Percentiles rank a stretch among this genome's conserved stretches.
phyloP scores from a whole-genome alignment of 257 asterid species.

The Nicotiana attenuata region DNA sequence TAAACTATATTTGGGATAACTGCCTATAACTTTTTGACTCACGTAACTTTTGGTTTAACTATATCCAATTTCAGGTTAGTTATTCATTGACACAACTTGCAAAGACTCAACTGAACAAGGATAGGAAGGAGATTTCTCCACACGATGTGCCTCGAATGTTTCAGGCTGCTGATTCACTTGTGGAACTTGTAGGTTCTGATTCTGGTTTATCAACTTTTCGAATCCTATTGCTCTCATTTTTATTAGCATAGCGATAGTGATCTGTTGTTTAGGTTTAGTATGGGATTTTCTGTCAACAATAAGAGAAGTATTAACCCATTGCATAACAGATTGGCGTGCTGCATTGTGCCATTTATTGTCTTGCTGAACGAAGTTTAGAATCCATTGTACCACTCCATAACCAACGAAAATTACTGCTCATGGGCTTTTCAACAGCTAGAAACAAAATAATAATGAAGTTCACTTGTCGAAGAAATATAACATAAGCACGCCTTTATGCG shows the following conservation, averaged over 20 bases:
- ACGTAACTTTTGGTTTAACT: conserved; percentile 13
- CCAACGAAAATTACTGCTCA: neutral
- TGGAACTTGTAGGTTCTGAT: conserved; percentile 68
- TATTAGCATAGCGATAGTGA: neutral
- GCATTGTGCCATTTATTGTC: neutral
- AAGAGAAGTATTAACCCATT: neutral
- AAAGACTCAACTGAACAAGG: conserved; percentile 76
- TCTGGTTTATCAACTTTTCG: neutral
- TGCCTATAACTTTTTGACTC: conserved; percentile 3
- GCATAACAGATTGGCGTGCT: neutral
- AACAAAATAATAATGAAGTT: neutral
- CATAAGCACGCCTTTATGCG: neutral
- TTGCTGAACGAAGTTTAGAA: neutral
- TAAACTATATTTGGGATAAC: conserved; percentile 13
- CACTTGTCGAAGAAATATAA: neutral
- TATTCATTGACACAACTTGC: conserved; percentile 89
- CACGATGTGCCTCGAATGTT: conserved; percentile 76
- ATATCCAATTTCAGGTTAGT: conserved; percentile 63
- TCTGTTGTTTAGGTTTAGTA: neutral
- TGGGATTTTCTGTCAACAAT: neutral
- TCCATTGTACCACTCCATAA: neutral
- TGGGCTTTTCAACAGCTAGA: neutral
- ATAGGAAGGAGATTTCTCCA: conserved; percentile 78
- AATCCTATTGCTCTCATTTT: neutral
- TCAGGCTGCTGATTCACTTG: conserved; percentile 66